Evolutionary conservation across 345 rosid genomes (phyloP).

Genomic region (Aurinia saxatilis): DNA sequence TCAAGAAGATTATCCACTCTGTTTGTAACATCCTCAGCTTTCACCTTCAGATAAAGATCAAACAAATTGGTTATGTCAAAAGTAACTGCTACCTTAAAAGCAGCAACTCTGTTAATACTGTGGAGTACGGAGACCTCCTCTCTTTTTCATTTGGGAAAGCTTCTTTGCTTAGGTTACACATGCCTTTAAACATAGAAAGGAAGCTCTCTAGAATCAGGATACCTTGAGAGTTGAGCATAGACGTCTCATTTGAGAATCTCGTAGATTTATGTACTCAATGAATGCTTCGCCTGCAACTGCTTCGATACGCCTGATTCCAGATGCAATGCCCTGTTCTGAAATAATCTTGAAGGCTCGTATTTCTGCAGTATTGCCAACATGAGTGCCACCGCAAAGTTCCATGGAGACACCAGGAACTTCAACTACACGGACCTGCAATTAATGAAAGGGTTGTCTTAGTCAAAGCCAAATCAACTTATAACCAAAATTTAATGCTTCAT

Average conservation of each 20-base stretch:
- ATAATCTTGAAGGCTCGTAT: conserved; percentile 87
- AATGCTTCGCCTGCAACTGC: conserved; percentile 97
- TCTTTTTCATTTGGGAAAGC: neutral
- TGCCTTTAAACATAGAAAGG: neutral
- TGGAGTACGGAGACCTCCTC: neutral
- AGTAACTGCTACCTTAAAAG: neutral
- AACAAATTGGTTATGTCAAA: neutral
- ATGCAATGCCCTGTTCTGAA: conserved; percentile 96
- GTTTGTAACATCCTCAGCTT: conserved; percentile 73
- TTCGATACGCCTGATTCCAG: conserved; percentile 89
- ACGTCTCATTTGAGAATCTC: conserved; percentile 72
- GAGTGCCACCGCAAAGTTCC: conserved; percentile 99
- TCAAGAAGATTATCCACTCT: conserved; percentile 68
- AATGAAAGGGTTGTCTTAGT: neutral
- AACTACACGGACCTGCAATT: conserved; percentile 79
- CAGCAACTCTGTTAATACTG: neutral
- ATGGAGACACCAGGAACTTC: conserved; percentile 97
- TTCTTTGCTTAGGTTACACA: neutral
- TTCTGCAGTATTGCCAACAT: conserved; percentile 80
- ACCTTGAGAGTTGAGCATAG: conserved; percentile 89
- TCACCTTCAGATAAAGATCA: conserved; percentile 51
- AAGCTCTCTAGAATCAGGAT: conserved; percentile 5
- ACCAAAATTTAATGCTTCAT: neutral
- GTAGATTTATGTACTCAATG: conserved; percentile 67
- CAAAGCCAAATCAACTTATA: conserved; percentile 7